Conservation (phyloP, 306 rosid genomes). For the Acmispon strigosus region DNA sequence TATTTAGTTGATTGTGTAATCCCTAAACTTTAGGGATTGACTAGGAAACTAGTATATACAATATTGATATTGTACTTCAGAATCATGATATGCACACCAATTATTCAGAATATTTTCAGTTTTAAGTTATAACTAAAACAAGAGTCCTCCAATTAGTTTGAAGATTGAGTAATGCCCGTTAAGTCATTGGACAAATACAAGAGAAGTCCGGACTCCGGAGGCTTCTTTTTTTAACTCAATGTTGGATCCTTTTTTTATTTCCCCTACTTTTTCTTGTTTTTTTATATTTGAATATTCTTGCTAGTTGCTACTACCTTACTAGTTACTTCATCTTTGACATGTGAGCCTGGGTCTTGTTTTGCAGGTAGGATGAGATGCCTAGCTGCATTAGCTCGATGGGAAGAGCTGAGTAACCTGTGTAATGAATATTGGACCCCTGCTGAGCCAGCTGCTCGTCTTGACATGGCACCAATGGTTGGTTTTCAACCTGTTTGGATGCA, state of each 20-base stretch:
- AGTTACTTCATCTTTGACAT: neutral
- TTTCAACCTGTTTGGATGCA: neutral
- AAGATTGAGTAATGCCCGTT: neutral
- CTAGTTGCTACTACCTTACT: neutral
- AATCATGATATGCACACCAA: no score
- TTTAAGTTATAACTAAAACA: no score
- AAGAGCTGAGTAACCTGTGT: conserved; percentile 80
- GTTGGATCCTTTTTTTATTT: neutral
- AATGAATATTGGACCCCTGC: conserved; percentile 98
- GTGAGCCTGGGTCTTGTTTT: conserved; percentile 29
- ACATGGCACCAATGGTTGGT: conserved; percentile 97
- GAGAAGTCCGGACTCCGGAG: neutral
- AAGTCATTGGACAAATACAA: neutral
- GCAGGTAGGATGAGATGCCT: conserved; percentile 96
- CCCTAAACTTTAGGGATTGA: no score
- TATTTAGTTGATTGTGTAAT: no score
- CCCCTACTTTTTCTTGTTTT: neutral
- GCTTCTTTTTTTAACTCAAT: neutral
- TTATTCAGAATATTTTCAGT: no score
- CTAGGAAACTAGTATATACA: no score
- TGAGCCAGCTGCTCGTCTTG: conserved; percentile 89
- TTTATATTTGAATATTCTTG: neutral
- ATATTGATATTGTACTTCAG: no score
- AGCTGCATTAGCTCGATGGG: conserved; percentile 99
- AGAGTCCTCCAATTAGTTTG: neutral